These are phyloP conservation scores for Taiozyma sp. DNA, from an alignment of 1,139 yeast genomes.

Conservation along the genomic window DNA sequence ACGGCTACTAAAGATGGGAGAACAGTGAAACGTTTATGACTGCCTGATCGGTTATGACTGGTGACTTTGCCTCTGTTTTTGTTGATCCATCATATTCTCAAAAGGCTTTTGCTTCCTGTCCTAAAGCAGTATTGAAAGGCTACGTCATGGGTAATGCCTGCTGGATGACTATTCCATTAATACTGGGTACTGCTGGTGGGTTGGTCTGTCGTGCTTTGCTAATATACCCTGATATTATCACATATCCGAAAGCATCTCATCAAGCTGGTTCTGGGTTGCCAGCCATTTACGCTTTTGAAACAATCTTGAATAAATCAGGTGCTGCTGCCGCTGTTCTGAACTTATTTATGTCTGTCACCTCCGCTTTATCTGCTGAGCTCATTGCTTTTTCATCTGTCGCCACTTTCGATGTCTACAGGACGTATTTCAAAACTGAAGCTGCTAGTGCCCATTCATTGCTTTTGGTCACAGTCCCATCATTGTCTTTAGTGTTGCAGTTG, in stretches of 20 bases:
- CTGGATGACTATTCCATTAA: slow-evolving; percentile 38
- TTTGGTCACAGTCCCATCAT: too few species aligned
- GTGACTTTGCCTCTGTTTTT: slow-evolving; percentile 34
- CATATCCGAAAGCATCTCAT: slow-evolving; percentile 33
- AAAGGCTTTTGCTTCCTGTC: slow-evolving; percentile 40
- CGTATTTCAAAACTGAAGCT: slow-evolving; percentile 26
- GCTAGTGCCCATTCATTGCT: too few species aligned
- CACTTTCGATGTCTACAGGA: slow-evolving; percentile 32
- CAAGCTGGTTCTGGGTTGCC: too few species aligned
- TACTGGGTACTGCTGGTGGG: slow-evolving; percentile 27
- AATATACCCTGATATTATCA: slow-evolving; percentile 45
- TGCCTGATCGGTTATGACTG: slow-evolving; percentile 12
- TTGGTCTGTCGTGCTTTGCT: slow-evolving; percentile 30
- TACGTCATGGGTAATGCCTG: slow-evolving; percentile 37
- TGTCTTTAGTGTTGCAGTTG: too few species aligned
- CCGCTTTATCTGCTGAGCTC: slow-evolving; percentile 34
- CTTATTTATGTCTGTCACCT: too few species aligned
- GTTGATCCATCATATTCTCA: slow-evolving; percentile 40
- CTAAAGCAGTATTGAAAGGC: slow-evolving; percentile 32
- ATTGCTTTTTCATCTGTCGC: slow-evolving; percentile 33
- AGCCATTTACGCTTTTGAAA: too few species aligned
- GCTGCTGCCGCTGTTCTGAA: too few species aligned
- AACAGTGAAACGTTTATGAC: too few species aligned
- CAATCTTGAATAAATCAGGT: slow-evolving; percentile 27
- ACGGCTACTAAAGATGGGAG: too few species aligned